Percentiles rank a stretch among this genome's conserved stretches.
phyloP scores from a whole-genome alignment of 78 protist species.

The Protostelium mycophagum region DNA sequence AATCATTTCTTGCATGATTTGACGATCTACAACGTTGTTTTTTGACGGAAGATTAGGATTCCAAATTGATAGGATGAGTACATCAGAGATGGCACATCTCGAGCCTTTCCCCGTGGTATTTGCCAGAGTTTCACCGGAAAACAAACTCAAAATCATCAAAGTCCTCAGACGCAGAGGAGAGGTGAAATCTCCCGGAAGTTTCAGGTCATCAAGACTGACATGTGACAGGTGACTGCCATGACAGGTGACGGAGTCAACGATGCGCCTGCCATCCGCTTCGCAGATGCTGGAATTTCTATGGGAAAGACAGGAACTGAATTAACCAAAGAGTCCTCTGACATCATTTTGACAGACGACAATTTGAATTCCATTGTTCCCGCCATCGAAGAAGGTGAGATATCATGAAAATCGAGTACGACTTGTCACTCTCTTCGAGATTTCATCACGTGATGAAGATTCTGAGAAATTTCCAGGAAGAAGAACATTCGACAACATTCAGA shows the following conservation, averaged over 20 bases:
- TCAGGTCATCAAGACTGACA: too few relatives aligned
- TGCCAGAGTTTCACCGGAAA: conserved; percentile 14
- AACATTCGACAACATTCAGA: conserved; percentile 29
- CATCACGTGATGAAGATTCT: background rate
- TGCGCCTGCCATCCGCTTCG: conserved; percentile 72
- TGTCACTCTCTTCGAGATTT: too few relatives aligned
- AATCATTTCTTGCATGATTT: too few relatives aligned
- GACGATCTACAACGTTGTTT: too few relatives aligned
- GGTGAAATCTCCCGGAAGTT: too few relatives aligned
- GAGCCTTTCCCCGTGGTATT: conserved; percentile 1
- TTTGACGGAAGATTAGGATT: too few relatives aligned
- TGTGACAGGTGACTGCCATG: conserved; percentile 69
- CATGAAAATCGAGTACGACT: too few relatives aligned
- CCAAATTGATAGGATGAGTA: background rate
- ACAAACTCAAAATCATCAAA: conserved; percentile 33
- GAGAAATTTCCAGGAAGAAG: conserved; percentile 19
- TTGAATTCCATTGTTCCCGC: conserved; percentile 82
- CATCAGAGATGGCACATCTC: background rate
- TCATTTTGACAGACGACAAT: conserved; percentile 86
- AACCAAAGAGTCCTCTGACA: conserved; percentile 70
- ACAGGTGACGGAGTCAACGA: conserved; percentile 90
- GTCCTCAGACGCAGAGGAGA: conserved; percentile 12
- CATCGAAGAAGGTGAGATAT: conserved; percentile 19
- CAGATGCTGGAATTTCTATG: conserved; percentile 61
- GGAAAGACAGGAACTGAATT: conserved; percentile 75